Evolutionary conservation across 345 rosid species (phyloP), one percentile per base, ranked within the genome.

Genomic region (Eucalyptus camaldulensis): DNA sequence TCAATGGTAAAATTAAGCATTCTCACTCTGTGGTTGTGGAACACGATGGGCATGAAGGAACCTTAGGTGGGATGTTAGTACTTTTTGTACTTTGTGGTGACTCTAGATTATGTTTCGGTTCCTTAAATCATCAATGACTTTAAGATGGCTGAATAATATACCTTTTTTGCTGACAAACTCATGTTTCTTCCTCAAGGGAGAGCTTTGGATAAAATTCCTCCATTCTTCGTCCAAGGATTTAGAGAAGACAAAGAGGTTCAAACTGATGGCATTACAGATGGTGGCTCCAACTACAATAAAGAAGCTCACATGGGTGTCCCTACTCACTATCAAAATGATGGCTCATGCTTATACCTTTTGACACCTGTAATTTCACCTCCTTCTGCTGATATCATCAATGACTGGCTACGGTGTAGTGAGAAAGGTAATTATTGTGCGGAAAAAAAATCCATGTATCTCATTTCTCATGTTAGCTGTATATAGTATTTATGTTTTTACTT

Each of bases 321-420:
- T 67, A 91, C 94, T 89, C 94, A 94, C 92, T 93, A 93, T 94
- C 94, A 93, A 90, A 95, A 94, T 91, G 97, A 97, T 88, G 97
- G 99, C 62, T 96, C 99, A 54, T 87, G 85, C 83, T 90, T 97
- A 91, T 96, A 94, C 94, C 91, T 94, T 86, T 91, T 97, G 93
- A 90, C 96, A 72, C 96, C 97, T 85, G 94, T 91, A 13, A 89
- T 91, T 90, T 93, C 97, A 87, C 99, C 99, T 37, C 99, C 99
- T 88, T 89, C 94, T 87, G 91, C 87, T 37, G 97, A 94, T 90
- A 92, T 91, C 90, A 94, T 96, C 54, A 83, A 86, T 86, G 90
- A 90, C 89, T 96, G 99, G 98, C 90, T 96, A 90, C 62, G 89
- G 86, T 89, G 40, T 44, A 67, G 85, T 80, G 85, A 89, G 27